phyloP scores from a whole-genome alignment of 257 asterid species.

The Nemophila menziesii region DNA sequence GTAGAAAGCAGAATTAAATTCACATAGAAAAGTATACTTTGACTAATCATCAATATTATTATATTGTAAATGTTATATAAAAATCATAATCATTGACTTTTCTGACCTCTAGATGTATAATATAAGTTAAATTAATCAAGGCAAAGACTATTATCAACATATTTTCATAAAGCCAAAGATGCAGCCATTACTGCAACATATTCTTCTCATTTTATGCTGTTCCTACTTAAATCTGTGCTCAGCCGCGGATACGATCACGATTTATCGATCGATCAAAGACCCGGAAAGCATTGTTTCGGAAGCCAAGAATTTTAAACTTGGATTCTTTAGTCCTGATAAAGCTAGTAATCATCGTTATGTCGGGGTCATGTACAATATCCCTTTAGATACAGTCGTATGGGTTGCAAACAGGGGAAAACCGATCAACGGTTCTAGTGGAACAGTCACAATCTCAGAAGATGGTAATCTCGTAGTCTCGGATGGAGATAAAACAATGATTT shows the following conservation, averaged over 20 bases:
- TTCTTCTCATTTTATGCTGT: neutral
- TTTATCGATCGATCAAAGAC: constrained; percentile 9
- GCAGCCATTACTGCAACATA: neutral
- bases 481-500: constrained; percentile 14
- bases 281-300: constrained; percentile 24
- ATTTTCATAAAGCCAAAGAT: neutral
- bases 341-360: constrained; percentile 21
- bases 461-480: constrained; percentile 26
- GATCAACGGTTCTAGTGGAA: constrained; percentile 22
- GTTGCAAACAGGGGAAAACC: constrained; percentile 36
- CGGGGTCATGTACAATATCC: constrained; percentile 26
- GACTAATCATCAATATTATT: no score
- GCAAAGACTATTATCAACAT: no score
- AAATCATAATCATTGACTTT: no score
- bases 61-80: no score
- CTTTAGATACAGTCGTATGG: constrained; percentile 24
- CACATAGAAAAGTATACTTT: no score
- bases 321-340: constrained; percentile 29
- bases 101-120: no score
- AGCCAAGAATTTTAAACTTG: constrained; percentile 19
- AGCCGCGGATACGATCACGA: constrained; percentile 15
- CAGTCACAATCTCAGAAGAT: constrained; percentile 23
- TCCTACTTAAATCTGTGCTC: neutral
- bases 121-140: no score
- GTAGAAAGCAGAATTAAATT: no score